These are phyloP conservation scores for Myxozyma lipomycoides DNA, from an alignment of 805 yeast species.

Conservation along the genomic window DNA sequence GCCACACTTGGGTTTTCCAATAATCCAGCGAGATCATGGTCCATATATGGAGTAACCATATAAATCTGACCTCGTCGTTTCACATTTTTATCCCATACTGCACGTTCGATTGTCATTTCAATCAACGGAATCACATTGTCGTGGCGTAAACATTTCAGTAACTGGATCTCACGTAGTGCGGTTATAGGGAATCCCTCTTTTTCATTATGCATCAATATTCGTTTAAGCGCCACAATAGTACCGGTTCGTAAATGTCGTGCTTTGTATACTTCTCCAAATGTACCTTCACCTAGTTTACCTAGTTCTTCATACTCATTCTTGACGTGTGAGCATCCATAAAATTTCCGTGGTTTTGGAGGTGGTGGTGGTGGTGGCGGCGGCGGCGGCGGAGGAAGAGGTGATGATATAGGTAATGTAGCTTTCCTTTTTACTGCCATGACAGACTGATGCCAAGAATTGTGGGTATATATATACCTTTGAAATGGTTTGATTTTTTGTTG, in stretches of 20 bases:
- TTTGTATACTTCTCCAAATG: slow-evolving; percentile 83
- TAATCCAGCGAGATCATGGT: slow-evolving; percentile 85
- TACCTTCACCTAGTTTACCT: slow-evolving; percentile 68
- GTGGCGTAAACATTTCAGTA: slow-evolving; percentile 66
- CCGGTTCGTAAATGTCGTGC: slow-evolving; percentile 56
- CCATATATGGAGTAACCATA: slow-evolving; percentile 90
- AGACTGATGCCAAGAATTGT: too few relatives aligned
- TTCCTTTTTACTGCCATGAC: background rate
- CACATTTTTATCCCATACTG: slow-evolving; percentile 30
- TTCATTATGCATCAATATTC: slow-evolving; percentile 69
- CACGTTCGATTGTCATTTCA: slow-evolving; percentile 66
- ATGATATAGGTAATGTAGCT: background rate
- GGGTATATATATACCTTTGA: too few relatives aligned
- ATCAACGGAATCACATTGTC: slow-evolving; percentile 68
- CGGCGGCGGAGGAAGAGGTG: background rate
- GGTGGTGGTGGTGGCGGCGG: background rate
- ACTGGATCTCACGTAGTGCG: slow-evolving; percentile 86
- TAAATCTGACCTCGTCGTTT: slow-evolving; percentile 49
- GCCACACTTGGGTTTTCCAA: slow-evolving; percentile 70
- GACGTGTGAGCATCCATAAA: slow-evolving; percentile 38
- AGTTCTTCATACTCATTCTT: slow-evolving; percentile 35
- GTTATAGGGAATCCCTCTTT: slow-evolving; percentile 86
- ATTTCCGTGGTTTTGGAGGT: slow-evolving; percentile 3
- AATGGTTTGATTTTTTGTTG: too few relatives aligned
- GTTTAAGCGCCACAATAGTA: slow-evolving; percentile 78